Evolutionary conservation across 1,284 basidiomycete genomes (phyloP), one percentile per base, ranked within the genome.

Genomic region (Phylloporus gajari): DNA sequence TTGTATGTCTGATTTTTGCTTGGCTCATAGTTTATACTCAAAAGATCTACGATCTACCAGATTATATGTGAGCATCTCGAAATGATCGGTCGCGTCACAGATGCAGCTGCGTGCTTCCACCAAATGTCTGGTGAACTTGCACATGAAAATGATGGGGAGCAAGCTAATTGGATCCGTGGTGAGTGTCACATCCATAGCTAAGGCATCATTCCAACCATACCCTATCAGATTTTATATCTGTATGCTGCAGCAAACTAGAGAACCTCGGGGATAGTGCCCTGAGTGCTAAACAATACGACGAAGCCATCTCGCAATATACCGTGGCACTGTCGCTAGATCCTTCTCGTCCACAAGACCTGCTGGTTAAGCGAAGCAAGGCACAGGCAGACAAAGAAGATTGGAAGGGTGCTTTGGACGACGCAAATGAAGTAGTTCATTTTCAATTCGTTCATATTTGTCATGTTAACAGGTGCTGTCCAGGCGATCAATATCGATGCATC

Each of bases 321-420:
- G n/a, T 17, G 19, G 68, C 63, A 13, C 15, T 69, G 21, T 69
- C 68, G 13, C 63, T 69, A 7, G 21, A 40, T 23, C 56, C 27
- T 13, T 19, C n/a, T 9, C 3, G 38, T 15, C 42, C 58, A 5
- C 56, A 60, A 38, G 23, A 46, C 25, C 15, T 60, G 5, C 44
- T 67, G 8, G 32, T 38, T 5, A 65, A 51, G 25, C 46, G 63
- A 32, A 65, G 63, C 63, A 65, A 15, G 63, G 63, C 63, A 51
- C 8, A 12, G 25, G 46, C 13, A 6, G 32, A 5, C 3, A 51
- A 35, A 12, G 63, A 46, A 6, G 9, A 8, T 8, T 65, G 63
- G 63, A 23, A 51, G 30, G 23, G 35, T 51, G 63, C 63, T 15
- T 7, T 65, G 23, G n/a, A 17, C 7, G 63, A 65, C 7, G 63